Conservation (phyloP, 192 early-diverging fungal genomes). For the Backusella westeae region DNA sequence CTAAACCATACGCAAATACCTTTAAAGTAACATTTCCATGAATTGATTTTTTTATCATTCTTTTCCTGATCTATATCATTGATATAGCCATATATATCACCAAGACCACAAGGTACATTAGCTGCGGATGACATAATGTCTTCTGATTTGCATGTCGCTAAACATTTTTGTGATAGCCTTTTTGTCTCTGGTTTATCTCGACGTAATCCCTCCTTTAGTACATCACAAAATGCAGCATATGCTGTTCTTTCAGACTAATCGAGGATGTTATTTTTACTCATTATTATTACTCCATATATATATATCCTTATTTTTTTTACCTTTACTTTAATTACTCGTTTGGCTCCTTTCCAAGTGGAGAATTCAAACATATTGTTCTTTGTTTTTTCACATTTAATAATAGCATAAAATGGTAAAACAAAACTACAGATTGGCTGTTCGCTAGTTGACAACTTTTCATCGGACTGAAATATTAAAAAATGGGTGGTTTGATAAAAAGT, state of each 20-base stretch:
- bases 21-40: constrained; percentile 74
- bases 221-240: constrained; percentile 80
- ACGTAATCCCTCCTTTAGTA: constrained; percentile 71
- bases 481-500: constrained; percentile 81
- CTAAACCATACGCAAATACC: constrained; percentile 31
- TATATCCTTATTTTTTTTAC: background rate
- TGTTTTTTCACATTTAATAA: constrained; percentile 88
- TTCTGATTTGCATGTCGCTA: constrained; percentile 82
- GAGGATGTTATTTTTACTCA: background rate
- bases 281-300: background rate
- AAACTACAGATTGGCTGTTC: constrained; percentile 60
- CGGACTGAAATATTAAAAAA: constrained; percentile 81
- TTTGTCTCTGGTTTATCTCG: constrained; percentile 75
- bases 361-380: constrained; percentile 71
- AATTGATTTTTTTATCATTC: constrained; percentile 70
- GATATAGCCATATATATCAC: constrained; percentile 67
- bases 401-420: constrained; percentile 83
- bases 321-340: constrained; percentile 73
- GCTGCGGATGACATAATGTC: constrained; percentile 55
- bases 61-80: constrained; percentile 64
- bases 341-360: constrained; percentile 87
- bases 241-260: constrained; percentile 52
- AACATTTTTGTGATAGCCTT: constrained; percentile 62
- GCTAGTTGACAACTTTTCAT: constrained; percentile 48
- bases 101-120: constrained; percentile 53